Evolutionary conservation across 2,329 filamentous ascomycete genomes (phyloP).

Genomic region (Paraconiothyrium sp.): DNA sequence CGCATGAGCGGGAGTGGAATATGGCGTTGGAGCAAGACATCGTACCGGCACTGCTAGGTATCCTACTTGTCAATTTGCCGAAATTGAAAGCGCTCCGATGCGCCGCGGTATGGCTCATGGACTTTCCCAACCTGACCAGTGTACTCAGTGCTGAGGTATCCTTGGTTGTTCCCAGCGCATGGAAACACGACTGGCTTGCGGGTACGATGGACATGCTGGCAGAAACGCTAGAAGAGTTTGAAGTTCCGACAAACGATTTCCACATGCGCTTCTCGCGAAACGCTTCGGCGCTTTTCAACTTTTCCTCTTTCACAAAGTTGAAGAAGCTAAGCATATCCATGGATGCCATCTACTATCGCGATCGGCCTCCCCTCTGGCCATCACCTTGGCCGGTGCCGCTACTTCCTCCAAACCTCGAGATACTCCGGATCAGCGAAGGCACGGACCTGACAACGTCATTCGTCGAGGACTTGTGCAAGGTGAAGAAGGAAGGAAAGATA

Average conservation of each 20-base stretch:
- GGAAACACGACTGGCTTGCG: conserved; percentile 16
- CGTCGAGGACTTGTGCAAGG: conserved; percentile 20
- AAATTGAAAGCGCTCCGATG: conserved; percentile 24
- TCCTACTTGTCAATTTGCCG: conserved; percentile 21
- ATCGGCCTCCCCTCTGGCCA: not conserved
- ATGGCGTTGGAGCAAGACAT: conserved; percentile 17
- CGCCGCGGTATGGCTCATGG: conserved; percentile 26
- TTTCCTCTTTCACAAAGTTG: conserved; percentile 21
- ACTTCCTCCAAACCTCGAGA: conserved; percentile 24
- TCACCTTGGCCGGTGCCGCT: conserved; percentile 13
- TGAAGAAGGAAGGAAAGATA: conserved; percentile 15
- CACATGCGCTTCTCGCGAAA: conserved; percentile 5
- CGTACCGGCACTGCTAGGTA: conserved; percentile 21
- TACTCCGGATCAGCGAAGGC: conserved; percentile 27
- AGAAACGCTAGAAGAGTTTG: conserved; percentile 16
- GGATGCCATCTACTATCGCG: conserved; percentile 17
- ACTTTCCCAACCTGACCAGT: conserved; percentile 25
- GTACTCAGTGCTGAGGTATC: conserved; percentile 1
- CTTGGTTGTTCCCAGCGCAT: not conserved
- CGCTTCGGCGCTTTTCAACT: conserved; percentile 15
- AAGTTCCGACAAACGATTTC: conserved; percentile 23
- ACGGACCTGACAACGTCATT: conserved; percentile 14
- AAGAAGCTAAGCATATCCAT: conserved; percentile 26
- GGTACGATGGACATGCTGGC: not conserved
- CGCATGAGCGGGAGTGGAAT: conserved; percentile 12